Base-by-base conservation (phyloP, 176 grass and related monocot genomes). In the Tillandsia leiboldiana region DNA sequence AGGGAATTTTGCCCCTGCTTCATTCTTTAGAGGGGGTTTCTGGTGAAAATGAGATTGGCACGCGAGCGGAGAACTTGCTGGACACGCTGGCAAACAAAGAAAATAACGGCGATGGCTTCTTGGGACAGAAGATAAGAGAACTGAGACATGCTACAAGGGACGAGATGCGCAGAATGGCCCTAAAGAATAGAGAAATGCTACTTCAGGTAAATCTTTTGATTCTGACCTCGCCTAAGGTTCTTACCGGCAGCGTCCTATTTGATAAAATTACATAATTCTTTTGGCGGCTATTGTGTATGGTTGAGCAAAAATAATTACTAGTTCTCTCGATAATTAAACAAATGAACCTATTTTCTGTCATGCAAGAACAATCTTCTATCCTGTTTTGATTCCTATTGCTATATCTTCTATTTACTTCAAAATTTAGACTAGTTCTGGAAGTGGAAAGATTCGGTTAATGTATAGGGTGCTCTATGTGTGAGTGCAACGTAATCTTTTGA, bases 31-130 rank as follows among this genome's bases (percentile, higher is more conserved):
- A 97, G 76, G 81, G 93, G 18, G 93, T 92, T 49, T 63, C 90
- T 63, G 89, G 93, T 68, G 93, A 97, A 76, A 92, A 97, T 65
- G 93, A 97, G 70, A 97, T 92, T 72, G 89, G 89, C 67, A 89
- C 86, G 71, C 89, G 90, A 85, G 93, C 93, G 52, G 93, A 97
- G 79, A 97, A 97, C 79, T 83, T 97, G 80, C 80, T 97, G 67
- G 93, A 97, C 74, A 90, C 93, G 1, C 79, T 97, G 57, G 93
- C 93, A 14, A 91, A 97, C 79, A 97, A 87, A 80, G 93, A 97
- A 81, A 84, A 87, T 71, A 90, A 92, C 69, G 88, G 93, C 17
- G 86, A 96, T 76, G 86, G 93, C 20, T 96, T 92, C 72, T 77
- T 97, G 42, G 77, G 86, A 53, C 81, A 85, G 71, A 92, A 87